These are phyloP conservation scores for Scortechinia acanthostroma DNA, from an alignment of 2,329 filamentous ascomycete species.

Conservation along the genomic window DNA sequence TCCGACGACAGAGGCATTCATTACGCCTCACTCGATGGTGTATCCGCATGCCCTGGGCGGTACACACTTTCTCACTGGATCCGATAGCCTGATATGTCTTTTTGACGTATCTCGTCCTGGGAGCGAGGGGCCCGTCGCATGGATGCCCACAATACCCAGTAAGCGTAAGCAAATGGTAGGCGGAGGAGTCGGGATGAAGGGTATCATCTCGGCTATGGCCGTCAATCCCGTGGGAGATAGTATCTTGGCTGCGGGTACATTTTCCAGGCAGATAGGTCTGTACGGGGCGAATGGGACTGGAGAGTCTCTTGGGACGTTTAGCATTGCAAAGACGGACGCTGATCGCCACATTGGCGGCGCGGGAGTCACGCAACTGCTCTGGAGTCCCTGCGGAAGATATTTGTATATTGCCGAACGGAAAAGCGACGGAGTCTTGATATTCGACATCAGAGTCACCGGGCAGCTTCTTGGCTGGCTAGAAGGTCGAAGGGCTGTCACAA, in stretches of 20 bases:
- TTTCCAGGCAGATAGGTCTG: slow-evolving; percentile 43
- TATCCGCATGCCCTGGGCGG: slow-evolving; percentile 35
- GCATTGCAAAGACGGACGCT: slow-evolving; percentile 26
- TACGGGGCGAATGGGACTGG: slow-evolving; percentile 40
- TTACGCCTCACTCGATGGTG: slow-evolving; percentile 42
- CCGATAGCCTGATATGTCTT: slow-evolving; percentile 38
- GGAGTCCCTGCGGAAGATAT: slow-evolving; percentile 49
- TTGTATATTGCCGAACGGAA: slow-evolving; percentile 48
- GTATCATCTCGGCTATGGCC: slow-evolving; percentile 41
- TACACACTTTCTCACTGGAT: slow-evolving; percentile 47
- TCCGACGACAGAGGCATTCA: slow-evolving; percentile 44
- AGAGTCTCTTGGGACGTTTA: slow-evolving; percentile 39
- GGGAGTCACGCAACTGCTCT: slow-evolving; percentile 45
- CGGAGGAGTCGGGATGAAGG: slow-evolving; percentile 40
- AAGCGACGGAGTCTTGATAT: slow-evolving; percentile 44
- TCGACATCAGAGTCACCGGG: slow-evolving; percentile 47
- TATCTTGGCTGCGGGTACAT: slow-evolving; percentile 48
- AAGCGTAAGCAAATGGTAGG: slow-evolving; percentile 33
- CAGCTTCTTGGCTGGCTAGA: slow-evolving; percentile 38
- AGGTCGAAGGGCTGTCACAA: neutral
- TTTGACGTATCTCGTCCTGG: slow-evolving; percentile 43
- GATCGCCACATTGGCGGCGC: slow-evolving; percentile 30
- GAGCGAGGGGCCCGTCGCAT: slow-evolving; percentile 30
- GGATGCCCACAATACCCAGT: slow-evolving; percentile 36
- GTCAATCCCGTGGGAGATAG: slow-evolving; percentile 30